Base-by-base conservation (phyloP, 345 rosid species). In the Arabis hirsuta region DNA sequence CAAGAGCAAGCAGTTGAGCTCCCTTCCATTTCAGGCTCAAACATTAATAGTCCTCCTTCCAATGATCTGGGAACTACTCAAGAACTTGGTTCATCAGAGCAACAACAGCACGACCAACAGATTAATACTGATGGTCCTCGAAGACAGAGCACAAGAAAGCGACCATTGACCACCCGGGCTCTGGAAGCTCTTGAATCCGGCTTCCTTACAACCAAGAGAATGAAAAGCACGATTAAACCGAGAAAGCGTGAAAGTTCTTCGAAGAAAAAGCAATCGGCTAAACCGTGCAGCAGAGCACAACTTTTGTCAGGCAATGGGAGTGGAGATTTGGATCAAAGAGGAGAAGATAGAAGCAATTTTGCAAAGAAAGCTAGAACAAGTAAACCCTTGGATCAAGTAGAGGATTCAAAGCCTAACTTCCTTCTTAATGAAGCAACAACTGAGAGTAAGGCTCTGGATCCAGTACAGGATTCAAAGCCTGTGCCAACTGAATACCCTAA, bases 141-240 rank as follows among this genome's bases (percentile, higher is more conserved):
- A 78, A 85, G 96, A 75, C 87, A 85, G 20, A 88, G 93, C 85
- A 86, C 83, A 65, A 81, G 96, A 80, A 86, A 79, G 71, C 78
- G 93, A 39, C 91, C 93, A 26, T 65, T 84, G 80, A 86, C 91
- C 9, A 79, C 80, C 11, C 77, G 84, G 65, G 90, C 89, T 67
- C 68, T 90, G 77, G 96, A 88, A 81, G 87, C 96, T 78, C 79
- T 88, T 55, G 90, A 82, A 77, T 80, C 76, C 36, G 84, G 74
- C 10, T 87, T 86, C 64, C 55, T 82, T 19, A 79, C 80, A 58
- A 79, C 70, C 59, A 77, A 77, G 81, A 80, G 47, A 39, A 80
- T 58, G 48, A 79, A 77, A 67, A 67, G 63, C 75, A 65, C 64
- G 38, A 14, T 1, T 55, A 63, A 69, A 43, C 66, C 76, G 59